Evolutionary conservation across 495 filamentous ascomycete species (phyloP).

Genomic region (Hyaloscypha finlandica): DNA sequence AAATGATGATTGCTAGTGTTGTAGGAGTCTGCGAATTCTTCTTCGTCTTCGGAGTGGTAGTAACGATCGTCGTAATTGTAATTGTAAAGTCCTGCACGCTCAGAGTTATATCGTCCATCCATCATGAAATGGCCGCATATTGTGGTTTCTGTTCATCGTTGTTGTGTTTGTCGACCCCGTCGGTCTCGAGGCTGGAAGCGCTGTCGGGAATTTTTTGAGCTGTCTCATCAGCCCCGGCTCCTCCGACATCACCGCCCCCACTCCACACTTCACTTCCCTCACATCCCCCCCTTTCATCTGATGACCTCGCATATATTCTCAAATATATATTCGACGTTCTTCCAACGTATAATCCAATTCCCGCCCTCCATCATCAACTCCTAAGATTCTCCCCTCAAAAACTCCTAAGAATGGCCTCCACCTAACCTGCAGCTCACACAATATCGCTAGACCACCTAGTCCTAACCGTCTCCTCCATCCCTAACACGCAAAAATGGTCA

Average conservation of each 20-base stretch:
- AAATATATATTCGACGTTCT: no score
- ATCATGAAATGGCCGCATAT: constrained; percentile 18
- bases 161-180: not conserved
- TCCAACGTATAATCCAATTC: no score
- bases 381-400: not conserved
- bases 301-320: no score
- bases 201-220: not conserved
- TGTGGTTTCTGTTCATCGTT: constrained; percentile 1
- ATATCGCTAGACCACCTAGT: constrained; percentile 54
- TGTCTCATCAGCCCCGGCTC: not conserved
- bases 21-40: not conserved
- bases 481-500: constrained; percentile 43
- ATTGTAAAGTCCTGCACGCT: not conserved
- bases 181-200: not conserved
- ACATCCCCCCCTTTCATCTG: not conserved
- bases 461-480: constrained; percentile 50
- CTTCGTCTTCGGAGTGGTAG: constrained; percentile 8
- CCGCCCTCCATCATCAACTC: no score
- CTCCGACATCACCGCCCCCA: not conserved
- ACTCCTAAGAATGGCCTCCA: constrained; percentile 15
- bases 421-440: constrained; percentile 22
- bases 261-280: not conserved
- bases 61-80: not conserved
- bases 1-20: not conserved
- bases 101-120: constrained; percentile 26